Base-by-base conservation (phyloP, 129 eudicot species). In the Tagetes patula region DNA sequence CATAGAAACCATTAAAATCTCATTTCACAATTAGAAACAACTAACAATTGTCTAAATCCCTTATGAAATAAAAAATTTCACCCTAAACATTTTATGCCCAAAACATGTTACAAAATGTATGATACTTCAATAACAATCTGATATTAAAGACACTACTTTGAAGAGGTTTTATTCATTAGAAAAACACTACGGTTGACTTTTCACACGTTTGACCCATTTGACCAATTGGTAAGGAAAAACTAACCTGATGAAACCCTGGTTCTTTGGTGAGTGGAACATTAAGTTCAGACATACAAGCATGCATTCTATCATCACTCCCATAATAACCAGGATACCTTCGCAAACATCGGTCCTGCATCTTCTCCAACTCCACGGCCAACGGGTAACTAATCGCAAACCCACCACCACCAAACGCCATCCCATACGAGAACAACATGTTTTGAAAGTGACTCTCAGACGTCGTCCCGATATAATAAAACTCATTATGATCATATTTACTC, bases 271-370 rank as follows among this genome's bases (percentile, higher is more conserved):
- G 85, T 6, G 96, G 97, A 63, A 91, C 86, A 11, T 93, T 90
- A n/a, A 91, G 82, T 79, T 91, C 97, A 40, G 97, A 84, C 97
- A 91, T 91, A 61, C 97, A 88, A 38, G 96, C 96, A 62, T 91
- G 97, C 78, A 91, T 86, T 52, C 97, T 81, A 43, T 91, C 97
- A 78, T 91, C 97, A 79, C 92, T 84, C 36, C 96, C 97, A 61
- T 88, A 91, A 65, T 88, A 73, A 2, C 88, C 86, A 10, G 97
- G 97, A 52, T 91, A 88, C 41, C 97, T 31, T 39, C 83, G 84
- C 1, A 91, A 75, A 45, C 97, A 88, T 38, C 81, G 72, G 62
- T 91, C 97, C 77, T 91, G 96, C 90, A 91, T 91, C 77, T 77
- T 86, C 65, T 74, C 87, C 70, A 91, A 45, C 68, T 86, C 97